Evolutionary conservation across 495 filamentous ascomycete species (phyloP).

Genomic region (Mytilinidion resinicola): DNA sequence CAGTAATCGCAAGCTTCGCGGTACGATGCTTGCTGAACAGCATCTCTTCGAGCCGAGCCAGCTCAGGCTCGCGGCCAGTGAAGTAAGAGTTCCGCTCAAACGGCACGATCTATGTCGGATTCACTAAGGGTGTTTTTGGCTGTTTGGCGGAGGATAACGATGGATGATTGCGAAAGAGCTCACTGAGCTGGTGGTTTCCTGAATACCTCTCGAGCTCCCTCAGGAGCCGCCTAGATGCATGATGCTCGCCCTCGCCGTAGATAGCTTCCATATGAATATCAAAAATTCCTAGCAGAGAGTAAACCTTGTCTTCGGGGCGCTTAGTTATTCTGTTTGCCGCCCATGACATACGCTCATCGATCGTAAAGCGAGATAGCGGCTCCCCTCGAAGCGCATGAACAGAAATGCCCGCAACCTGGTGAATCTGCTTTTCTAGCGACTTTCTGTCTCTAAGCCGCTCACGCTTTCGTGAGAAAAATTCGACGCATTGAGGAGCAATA

Average conservation of each 20-base stretch:
- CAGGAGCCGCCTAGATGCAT: neutral
- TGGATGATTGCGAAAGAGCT: neutral
- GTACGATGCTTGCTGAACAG: neutral
- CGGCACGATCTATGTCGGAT: neutral
- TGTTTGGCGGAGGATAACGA: neutral
- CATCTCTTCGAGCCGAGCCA: neutral
- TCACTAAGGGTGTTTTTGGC: neutral
- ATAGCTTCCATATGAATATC: slow-evolving; percentile 15
- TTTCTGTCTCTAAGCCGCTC: slow-evolving; percentile 18
- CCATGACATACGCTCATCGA: slow-evolving; percentile 27
- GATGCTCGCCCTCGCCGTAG: slow-evolving; percentile 12
- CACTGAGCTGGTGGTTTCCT: neutral
- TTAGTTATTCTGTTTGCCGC: slow-evolving; percentile 25
- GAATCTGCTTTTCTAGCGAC: slow-evolving; percentile 12
- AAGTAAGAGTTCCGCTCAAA: neutral
- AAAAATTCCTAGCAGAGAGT: slow-evolving; percentile 22
- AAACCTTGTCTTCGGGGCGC: slow-evolving; percentile 20
- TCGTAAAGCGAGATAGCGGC: slow-evolving; percentile 9
- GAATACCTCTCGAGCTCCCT: slow-evolving; percentile 5
- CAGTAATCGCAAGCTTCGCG: slow-evolving; percentile 10
- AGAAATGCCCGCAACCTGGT: slow-evolving; percentile 18
- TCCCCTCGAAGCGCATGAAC: slow-evolving; percentile 16
- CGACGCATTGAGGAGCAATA: slow-evolving; percentile 17
- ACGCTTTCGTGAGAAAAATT: slow-evolving; percentile 21
- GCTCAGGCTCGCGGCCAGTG: neutral